phyloP scores from a whole-genome alignment of 1,139 yeast genomes.

The Candida tetrigidarum region DNA sequence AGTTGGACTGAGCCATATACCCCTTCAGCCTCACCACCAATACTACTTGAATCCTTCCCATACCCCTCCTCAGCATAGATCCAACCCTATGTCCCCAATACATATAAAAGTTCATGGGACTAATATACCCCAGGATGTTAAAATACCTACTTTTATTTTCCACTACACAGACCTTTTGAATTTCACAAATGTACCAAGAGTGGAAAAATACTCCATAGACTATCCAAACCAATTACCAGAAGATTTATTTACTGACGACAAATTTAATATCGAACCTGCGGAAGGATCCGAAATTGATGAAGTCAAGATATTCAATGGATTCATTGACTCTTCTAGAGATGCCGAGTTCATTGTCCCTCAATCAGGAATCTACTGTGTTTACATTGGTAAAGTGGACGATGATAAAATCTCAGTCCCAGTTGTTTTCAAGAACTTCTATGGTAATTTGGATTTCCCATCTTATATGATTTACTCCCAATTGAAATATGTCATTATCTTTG shows the following conservation, averaged over 20 bases:
- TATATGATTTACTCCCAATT: constrained; percentile 26
- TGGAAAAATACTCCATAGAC: constrained; percentile 18
- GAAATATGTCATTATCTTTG: constrained; percentile 22
- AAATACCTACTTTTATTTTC: constrained; percentile 29
- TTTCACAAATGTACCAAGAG: constrained; percentile 26
- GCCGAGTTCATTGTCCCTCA: constrained; percentile 21
- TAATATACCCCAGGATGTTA: constrained; percentile 5
- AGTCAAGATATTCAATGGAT: constrained; percentile 16
- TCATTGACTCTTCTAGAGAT: constrained; percentile 12
- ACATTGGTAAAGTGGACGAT: constrained; percentile 29
- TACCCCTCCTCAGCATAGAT: too few relatives aligned
- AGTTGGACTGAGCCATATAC: too few relatives aligned
- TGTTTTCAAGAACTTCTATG: constrained; percentile 28
- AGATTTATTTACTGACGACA: constrained; percentile 8
- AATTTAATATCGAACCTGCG: constrained; percentile 14
- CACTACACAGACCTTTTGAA: constrained; percentile 29
- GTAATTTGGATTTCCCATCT: constrained; percentile 28
- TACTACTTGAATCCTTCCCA: too few relatives aligned
- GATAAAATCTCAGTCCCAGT: constrained; percentile 23
- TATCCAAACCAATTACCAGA: constrained; percentile 16
- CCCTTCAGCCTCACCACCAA: too few relatives aligned
- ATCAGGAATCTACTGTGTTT: constrained; percentile 40
- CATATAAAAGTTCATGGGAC: constrained; percentile 10
- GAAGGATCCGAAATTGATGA: constrained; percentile 11
- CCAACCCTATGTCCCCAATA: too few relatives aligned